Conservation (phyloP, 768 basidiomycete genomes). For the Collybiopsis confluens region DNA sequence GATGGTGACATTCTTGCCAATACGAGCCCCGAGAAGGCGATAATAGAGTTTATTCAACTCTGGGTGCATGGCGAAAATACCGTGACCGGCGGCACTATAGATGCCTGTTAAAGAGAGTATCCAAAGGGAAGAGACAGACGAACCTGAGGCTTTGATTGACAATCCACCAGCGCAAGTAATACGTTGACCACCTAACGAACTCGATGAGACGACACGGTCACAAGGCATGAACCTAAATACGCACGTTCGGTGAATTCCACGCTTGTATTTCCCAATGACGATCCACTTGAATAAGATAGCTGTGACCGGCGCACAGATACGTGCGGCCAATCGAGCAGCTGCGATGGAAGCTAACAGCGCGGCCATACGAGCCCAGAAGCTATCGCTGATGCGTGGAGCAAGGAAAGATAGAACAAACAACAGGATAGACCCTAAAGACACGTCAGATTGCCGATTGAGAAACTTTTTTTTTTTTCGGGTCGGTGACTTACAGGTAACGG, state of each 20-base stretch:
- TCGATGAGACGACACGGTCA: not conserved
- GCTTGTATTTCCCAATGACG: constrained; percentile 38
- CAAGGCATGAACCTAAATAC: not conserved
- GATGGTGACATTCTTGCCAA: constrained; percentile 37
- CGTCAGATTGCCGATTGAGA: not conserved
- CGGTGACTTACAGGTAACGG: constrained; percentile 38
- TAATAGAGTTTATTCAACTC: constrained; percentile 35
- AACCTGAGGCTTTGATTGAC: constrained; percentile 34
- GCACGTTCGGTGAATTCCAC: constrained; percentile 32
- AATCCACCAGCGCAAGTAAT: constrained; percentile 42
- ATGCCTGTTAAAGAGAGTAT: not conserved
- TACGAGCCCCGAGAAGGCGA: constrained; percentile 40
- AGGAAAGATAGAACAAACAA: constrained; percentile 34
- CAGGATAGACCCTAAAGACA: constrained; percentile 31
- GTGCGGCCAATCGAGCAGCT: constrained; percentile 27
- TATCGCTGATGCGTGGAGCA: constrained; percentile 20
- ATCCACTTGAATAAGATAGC: constrained; percentile 44
- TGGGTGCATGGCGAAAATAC: constrained; percentile 37
- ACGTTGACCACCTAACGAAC: constrained; percentile 30
- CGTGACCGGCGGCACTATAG: constrained; percentile 32
- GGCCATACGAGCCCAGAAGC: constrained; percentile 31
- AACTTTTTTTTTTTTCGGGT: too few species aligned
- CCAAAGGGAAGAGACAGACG: not conserved
- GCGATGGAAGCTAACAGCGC: constrained; percentile 31
- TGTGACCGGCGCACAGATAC: constrained; percentile 32